Base-by-base conservation (phyloP, 2,329 filamentous ascomycete genomes). In the Aspergillus versicolor region DNA sequence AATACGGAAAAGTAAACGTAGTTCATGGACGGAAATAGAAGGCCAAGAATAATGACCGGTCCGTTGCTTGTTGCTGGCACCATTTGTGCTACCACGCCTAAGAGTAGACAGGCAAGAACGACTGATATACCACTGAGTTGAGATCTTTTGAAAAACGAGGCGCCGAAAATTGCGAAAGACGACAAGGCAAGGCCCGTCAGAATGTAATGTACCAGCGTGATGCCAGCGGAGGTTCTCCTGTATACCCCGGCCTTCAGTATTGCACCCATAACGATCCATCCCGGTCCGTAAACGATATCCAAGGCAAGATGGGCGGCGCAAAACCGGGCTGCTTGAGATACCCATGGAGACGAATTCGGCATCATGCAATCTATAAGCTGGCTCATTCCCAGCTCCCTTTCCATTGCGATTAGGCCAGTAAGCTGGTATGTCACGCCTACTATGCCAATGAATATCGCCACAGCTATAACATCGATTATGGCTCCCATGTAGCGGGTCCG, bases 351-450 rank as follows among this genome's bases (percentile, higher is more conserved):
- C 54, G 82, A 81, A 54, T 90, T 90, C 0, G 90, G 88, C 81
- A 94, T 92, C 91, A 96, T 96, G 54, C 91, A 88, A 73, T 97
- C 92, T 43, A 97, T 85, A 27, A 97, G 80, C 61, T 92, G 90
- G 4, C 90, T 90, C 83, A 96, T 94, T 57, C 92, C 92, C 15
- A 86, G 80, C 76, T 97, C 92, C 55, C 92, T 82, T 75, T 97
- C 92, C 2, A 87, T 86, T 7, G 92, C 92, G 70, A 96, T 88
- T 65, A 92, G 86, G 8, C 92, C 92, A 0, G 91, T 90, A 56
- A 96, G 79, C 67, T 97, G 92, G 70, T 96, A 97, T 38, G 88
- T 88, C 24, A 96, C 84, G 54, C 90, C 91, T 45, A 94, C 86
- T 54, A 94, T 82, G 19, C 87, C 88, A 49, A 92, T 84, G 66